These are phyloP conservation scores for Colletotrichum paranaense DNA, from an alignment of 2,329 filamentous ascomycete species.

Conservation along the genomic window DNA sequence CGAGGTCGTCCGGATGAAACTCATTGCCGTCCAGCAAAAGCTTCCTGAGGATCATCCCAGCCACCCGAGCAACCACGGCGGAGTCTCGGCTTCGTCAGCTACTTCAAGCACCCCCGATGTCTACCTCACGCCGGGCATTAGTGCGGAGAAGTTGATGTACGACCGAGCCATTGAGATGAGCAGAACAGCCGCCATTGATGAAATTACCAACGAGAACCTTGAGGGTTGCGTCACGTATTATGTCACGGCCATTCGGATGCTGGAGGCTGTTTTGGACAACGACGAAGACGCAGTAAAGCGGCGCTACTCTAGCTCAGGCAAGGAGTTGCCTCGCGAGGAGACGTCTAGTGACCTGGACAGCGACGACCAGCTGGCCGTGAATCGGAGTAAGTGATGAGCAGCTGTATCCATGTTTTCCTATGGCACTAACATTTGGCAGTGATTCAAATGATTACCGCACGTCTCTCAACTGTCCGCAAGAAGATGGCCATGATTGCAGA, in stretches of 20 bases:
- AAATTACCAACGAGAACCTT: constrained; percentile 92
- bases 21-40: constrained; percentile 86
- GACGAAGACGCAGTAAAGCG: constrained; percentile 70
- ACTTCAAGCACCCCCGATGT: constrained; percentile 82
- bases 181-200: constrained; percentile 91
- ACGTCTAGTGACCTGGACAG: constrained; percentile 64
- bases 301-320: constrained; percentile 50
- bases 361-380: constrained; percentile 79
- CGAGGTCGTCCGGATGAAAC: constrained; percentile 89
- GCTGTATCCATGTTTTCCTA: no score
- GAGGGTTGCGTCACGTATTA: constrained; percentile 92
- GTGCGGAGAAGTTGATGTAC: constrained; percentile 97
- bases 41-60: constrained; percentile 87
- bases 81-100: constrained; percentile 66
- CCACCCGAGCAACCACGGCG: constrained; percentile 82
- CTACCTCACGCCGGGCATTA: constrained; percentile 86
- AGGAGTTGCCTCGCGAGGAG: constrained; percentile 55
- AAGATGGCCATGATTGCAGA: constrained; percentile 72
- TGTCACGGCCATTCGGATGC: constrained; percentile 90
- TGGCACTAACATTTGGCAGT: constrained; percentile 54
- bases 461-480: constrained; percentile 67
- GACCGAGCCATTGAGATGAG: constrained; percentile 98
- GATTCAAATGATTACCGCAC: constrained; percentile 71
- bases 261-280: constrained; percentile 91
- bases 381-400: constrained; percentile 70